Conservation (phyloP, 2,329 filamentous ascomycete genomes). For the Tolypocladium amazonense region DNA sequence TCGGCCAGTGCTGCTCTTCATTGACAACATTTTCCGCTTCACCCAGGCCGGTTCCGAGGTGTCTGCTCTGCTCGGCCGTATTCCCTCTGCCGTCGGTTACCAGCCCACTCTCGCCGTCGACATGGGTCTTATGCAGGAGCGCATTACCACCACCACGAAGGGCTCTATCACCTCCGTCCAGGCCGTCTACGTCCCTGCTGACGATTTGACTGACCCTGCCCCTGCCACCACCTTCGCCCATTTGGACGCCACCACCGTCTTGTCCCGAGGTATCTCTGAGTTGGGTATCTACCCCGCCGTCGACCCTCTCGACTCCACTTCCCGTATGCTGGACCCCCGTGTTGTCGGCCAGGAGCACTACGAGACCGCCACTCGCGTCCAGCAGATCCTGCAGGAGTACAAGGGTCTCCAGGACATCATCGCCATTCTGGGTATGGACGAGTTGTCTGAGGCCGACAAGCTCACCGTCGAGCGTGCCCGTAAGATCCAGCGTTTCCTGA, state of each 20-base stretch:
- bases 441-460: constrained; percentile 98
- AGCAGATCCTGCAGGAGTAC: constrained; percentile 99
- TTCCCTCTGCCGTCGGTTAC: constrained; percentile 99
- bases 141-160: constrained; percentile 99
- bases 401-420: constrained; percentile 99
- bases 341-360: constrained; percentile 98
- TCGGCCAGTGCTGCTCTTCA: constrained; percentile 80
- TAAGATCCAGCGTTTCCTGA: constrained; percentile 99
- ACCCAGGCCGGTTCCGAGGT: constrained; percentile 99
- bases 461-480: constrained; percentile 99
- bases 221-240: constrained; percentile 99
- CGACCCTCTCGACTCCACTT: constrained; percentile 99
- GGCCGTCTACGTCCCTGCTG: constrained; percentile 99
- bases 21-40: constrained; percentile 99
- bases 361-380: constrained; percentile 83
- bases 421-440: constrained; percentile 99
- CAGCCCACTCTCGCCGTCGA: constrained; percentile 96
- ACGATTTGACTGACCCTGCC: constrained; percentile 99
- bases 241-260: constrained; percentile 99
- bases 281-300: constrained; percentile 99
- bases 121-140: constrained; percentile 99
- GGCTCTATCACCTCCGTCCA: constrained; percentile 99
- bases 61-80: constrained; percentile 98
- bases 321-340: constrained; percentile 98
- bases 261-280: constrained; percentile 99